These are phyloP conservation scores for Candida nonsorbophila DNA, from an alignment of 805 yeast species.

Conservation along the genomic window DNA sequence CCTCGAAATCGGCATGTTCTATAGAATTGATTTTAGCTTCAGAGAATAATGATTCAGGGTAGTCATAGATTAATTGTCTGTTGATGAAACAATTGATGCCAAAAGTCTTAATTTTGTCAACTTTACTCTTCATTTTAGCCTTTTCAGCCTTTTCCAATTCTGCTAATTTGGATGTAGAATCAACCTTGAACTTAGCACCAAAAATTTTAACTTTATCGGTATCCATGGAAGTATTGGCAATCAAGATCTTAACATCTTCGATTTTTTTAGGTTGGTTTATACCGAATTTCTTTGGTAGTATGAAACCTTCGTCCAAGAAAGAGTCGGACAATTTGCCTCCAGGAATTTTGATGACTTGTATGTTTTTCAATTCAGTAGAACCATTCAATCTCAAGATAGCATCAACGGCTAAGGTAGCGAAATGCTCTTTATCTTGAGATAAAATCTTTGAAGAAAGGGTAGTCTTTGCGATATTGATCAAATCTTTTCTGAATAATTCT, in stretches of 20 bases:
- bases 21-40: constrained; percentile 85
- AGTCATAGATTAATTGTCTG: constrained; percentile 94
- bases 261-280: constrained; percentile 87
- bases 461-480: constrained; percentile 84
- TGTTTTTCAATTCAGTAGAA: constrained; percentile 82
- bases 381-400: constrained; percentile 87
- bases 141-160: constrained; percentile 92
- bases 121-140: constrained; percentile 85
- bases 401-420: constrained; percentile 87
- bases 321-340: constrained; percentile 94
- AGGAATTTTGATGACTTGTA: constrained; percentile 86
- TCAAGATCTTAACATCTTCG: constrained; percentile 77
- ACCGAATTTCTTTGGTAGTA: constrained; percentile 87
- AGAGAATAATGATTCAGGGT: constrained; percentile 92
- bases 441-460: constrained; percentile 90
- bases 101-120: constrained; percentile 82
- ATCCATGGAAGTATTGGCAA: constrained; percentile 94
- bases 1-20: constrained; percentile 98
- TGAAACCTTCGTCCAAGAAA: constrained; percentile 92
- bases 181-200: constrained; percentile 97
- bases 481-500: constrained; percentile 65
- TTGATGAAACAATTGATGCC: constrained; percentile 88
- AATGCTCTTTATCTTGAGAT: constrained; percentile 90
- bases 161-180: constrained; percentile 89
- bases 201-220: constrained; percentile 96